phyloP scores from a whole-genome alignment of 176 grass and related monocot species.

The Musa troglodytarum region DNA sequence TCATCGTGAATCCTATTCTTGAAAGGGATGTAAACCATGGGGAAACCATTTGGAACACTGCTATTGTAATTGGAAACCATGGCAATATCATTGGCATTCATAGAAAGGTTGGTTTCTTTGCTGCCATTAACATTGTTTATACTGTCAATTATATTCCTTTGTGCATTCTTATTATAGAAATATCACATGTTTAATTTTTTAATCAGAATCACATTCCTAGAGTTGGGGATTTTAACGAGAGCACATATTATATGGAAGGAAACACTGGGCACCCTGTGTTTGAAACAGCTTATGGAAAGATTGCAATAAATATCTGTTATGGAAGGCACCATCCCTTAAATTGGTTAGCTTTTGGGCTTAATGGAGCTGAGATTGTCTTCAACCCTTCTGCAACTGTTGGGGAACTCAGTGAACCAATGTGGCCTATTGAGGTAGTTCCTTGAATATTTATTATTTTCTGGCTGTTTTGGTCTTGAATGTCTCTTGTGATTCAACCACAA shows the following conservation, averaged over 20 bases:
- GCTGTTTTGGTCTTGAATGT: background rate
- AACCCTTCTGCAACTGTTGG: constrained; percentile 96
- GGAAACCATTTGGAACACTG: constrained; percentile 90
- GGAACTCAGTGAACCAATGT: constrained; percentile 98
- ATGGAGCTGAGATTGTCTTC: constrained; percentile 95
- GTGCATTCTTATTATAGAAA: constrained; percentile 8
- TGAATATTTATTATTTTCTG: background rate
- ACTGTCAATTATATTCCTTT: constrained; percentile 17
- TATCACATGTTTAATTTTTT: constrained; percentile 1
- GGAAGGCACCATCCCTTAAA: constrained; percentile 97
- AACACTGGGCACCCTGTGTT: constrained; percentile 97
- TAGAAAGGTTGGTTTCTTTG: constrained; percentile 46
- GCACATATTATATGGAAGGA: constrained; percentile 99
- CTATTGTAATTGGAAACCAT: constrained; percentile 87
- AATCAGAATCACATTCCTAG: constrained; percentile 95
- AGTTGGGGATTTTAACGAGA: constrained; percentile 99
- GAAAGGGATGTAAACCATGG: constrained; percentile 97
- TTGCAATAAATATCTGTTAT: constrained; percentile 92
- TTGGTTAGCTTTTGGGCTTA: constrained; percentile 96
- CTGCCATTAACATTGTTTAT: background rate
- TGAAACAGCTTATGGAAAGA: constrained; percentile 87
- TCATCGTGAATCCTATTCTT: constrained; percentile 83
- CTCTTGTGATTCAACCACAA: background rate
- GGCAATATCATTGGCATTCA: constrained; percentile 94
- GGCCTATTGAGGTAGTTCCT: constrained; percentile 80